A percentile compares a stretch with the other conserved stretches of the same genome.
These are phyloP conservation scores for Pholiota conissans DNA, from an alignment of 768 basidiomycete genomes.

Conservation along the genomic window DNA sequence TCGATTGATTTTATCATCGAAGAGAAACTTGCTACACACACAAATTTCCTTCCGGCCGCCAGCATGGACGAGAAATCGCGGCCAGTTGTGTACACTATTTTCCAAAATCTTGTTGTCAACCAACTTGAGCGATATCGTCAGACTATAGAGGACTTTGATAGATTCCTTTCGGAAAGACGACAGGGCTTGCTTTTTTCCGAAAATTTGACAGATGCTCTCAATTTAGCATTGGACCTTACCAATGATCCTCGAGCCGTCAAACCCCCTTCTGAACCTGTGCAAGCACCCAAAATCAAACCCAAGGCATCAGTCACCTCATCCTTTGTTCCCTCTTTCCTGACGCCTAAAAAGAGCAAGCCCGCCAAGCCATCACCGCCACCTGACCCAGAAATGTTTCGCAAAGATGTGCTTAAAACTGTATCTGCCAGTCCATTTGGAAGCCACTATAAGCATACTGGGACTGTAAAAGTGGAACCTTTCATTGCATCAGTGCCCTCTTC, in stretches of 20 bases:
- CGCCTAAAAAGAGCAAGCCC: slow-evolving; percentile 68
- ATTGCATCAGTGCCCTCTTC: slow-evolving; percentile 57
- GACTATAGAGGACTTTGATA: slow-evolving; percentile 78
- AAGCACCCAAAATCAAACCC: slow-evolving; percentile 46
- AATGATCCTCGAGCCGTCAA: slow-evolving; percentile 38
- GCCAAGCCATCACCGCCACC: slow-evolving; percentile 27
- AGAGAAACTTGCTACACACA: slow-evolving; percentile 58
- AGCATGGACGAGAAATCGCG: slow-evolving; percentile 70
- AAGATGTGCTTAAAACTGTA: slow-evolving; percentile 37
- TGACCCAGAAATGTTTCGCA: slow-evolving; percentile 47
- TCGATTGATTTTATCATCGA: slow-evolving; percentile 80
- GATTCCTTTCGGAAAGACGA: slow-evolving; percentile 79
- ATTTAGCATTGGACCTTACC: slow-evolving; percentile 63
- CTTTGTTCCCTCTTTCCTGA: slow-evolving; percentile 70
- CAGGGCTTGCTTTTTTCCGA: slow-evolving; percentile 90
- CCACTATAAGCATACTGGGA: slow-evolving; percentile 79
- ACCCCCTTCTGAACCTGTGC: slow-evolving; percentile 28
- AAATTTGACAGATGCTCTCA: slow-evolving; percentile 88
- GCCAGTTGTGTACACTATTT: slow-evolving; percentile 79
- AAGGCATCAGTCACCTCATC: slow-evolving; percentile 56
- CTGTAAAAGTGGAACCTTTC: slow-evolving; percentile 72
- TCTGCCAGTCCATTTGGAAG: slow-evolving; percentile 78
- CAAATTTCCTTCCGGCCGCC: slow-evolving; percentile 60
- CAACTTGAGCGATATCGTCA: slow-evolving; percentile 83
- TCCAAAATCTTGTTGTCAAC: slow-evolving; percentile 75